Conservation (phyloP, 148 eudicot genomes). For the Euryodendron excelsum region DNA sequence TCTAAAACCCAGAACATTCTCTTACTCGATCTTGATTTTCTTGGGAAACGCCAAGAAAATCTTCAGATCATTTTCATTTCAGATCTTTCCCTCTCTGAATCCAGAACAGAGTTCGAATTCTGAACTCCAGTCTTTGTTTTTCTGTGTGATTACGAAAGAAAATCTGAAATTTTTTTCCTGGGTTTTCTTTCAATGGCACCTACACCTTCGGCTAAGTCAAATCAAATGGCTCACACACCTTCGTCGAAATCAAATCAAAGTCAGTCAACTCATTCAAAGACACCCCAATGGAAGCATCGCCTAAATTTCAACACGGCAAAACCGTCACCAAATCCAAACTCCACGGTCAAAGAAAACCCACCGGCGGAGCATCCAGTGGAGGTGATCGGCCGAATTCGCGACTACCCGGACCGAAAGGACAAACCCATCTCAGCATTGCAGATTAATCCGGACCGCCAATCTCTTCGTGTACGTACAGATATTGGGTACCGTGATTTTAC, state of each 20-base stretch:
- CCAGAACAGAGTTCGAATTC: background rate
- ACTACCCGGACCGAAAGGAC: slow-evolving; percentile 49
- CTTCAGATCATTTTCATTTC: background rate
- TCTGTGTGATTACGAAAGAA: background rate
- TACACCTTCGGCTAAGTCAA: slow-evolving; percentile 18
- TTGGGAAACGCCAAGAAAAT: background rate
- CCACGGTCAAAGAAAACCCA: slow-evolving; percentile 29
- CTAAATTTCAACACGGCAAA: slow-evolving; percentile 44
- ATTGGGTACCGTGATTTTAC: slow-evolving; percentile 81
- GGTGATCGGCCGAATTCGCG: slow-evolving; percentile 82
- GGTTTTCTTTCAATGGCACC: slow-evolving; percentile 20
- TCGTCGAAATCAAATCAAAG: slow-evolving; percentile 51
- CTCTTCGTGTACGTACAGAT: slow-evolving; percentile 69
- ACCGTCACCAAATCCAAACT: slow-evolving; percentile 60
- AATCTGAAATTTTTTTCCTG: background rate
- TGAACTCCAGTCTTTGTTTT: background rate
- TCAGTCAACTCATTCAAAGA: slow-evolving; percentile 37
- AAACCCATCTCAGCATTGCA: slow-evolving; percentile 39
- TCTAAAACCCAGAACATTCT: background rate
- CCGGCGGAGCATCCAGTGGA: slow-evolving; percentile 86
- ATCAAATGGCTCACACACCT: slow-evolving; percentile 54
- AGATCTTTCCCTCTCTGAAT: background rate
- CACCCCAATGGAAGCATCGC: slow-evolving; percentile 76
- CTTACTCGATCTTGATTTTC: background rate
- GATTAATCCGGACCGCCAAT: slow-evolving; percentile 43